Evolutionary conservation across 1,139 yeast species (phyloP), one percentile per base, ranked within the genome.

Genomic region (Casaregolazyma lundiana): DNA sequence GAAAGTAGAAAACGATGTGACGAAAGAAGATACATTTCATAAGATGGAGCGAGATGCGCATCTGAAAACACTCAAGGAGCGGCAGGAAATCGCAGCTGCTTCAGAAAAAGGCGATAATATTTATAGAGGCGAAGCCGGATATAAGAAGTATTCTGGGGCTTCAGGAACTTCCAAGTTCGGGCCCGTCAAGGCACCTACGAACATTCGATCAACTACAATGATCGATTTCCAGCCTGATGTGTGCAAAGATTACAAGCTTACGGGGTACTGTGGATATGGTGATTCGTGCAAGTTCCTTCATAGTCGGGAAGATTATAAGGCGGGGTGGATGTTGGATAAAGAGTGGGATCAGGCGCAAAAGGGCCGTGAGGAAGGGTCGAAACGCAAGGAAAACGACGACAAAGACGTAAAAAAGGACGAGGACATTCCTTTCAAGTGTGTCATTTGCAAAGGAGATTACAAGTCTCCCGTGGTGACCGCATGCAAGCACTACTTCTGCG

Each of bases 211-310:
- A n/a, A 84, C 92, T 0, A 80, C 87, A 1, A 70, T 83, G n/a
- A 76, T 86, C 32, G 98, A 92, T 60, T 92, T 84, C 62, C 96
- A 88, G 60, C 95, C 95, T 0, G 97, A 92, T 61, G 84, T 94
- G 2, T 94, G 98, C 62, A 94, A 92, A 60, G 97, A 94, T 64
- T 94, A 78, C 64, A 77, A 81, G 50, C 88, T 84, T 56, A 90
- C 95, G 0, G 98, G 98, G 0, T 90, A 81, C 61, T 94, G 98
- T 72, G 97, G 97, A 4, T 94, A 84, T 62, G 99, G 99, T 6
- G 98, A 94, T 59, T 84, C 95, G n/a, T 94, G 99, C 69, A 94
- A 92, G 68, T 94, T 94, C 64, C 65, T 92, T 24, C 98, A 94
- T 62, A 78, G 86, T 9, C 69, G 98, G 62, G 96, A 87, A 54